Evolutionary conservation across 176 grass and related monocot genomes (phyloP).

Genomic region (Lolium perenne): DNA sequence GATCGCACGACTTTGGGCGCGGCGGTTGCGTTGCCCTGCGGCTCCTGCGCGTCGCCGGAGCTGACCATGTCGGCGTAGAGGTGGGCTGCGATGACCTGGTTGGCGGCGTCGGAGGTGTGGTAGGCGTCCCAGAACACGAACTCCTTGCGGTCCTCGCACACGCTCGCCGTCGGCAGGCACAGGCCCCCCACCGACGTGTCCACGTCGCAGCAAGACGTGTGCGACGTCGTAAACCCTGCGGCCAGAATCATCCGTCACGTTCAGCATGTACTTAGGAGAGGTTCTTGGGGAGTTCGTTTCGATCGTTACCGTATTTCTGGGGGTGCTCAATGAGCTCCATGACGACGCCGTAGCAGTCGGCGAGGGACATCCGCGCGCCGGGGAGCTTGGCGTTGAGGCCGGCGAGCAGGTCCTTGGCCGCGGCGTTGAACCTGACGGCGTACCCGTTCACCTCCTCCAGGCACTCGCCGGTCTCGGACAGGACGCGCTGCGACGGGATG

Average conservation of each 20-base stretch:
- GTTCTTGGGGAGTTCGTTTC: not conserved
- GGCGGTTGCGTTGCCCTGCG: conserved; percentile 20
- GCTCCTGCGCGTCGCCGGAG: conserved; percentile 40
- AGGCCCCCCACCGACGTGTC: conserved; percentile 81
- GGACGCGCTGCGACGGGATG: conserved; percentile 91
- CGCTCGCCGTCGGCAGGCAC: conserved; percentile 78
- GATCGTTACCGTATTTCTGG: conserved; percentile 62
- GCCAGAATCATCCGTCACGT: no score
- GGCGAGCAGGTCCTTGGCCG: conserved; percentile 52
- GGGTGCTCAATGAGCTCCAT: conserved; percentile 94
- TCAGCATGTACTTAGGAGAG: no score
- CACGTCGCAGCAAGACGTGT: conserved; percentile 96
- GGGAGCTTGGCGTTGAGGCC: conserved; percentile 71
- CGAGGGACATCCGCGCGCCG: conserved; percentile 58
- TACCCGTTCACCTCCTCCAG: conserved; percentile 75
- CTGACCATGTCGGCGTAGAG: conserved; percentile 63
- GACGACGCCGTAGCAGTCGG: conserved; percentile 75
- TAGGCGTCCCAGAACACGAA: conserved; percentile 99
- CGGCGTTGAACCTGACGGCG: conserved; percentile 72
- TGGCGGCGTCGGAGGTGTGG: conserved; percentile 93
- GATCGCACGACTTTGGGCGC: conserved; percentile 17
- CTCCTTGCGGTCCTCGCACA: conserved; percentile 71
- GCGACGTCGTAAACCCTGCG: conserved; percentile 76
- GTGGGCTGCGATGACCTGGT: conserved; percentile 72
- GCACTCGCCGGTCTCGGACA: conserved; percentile 64